A percentile compares a stretch with the other conserved stretches of the same genome.
phyloP scores from a whole-genome alignment of 2,329 filamentous ascomycete genomes.

The Talaromyces marneffei region DNA sequence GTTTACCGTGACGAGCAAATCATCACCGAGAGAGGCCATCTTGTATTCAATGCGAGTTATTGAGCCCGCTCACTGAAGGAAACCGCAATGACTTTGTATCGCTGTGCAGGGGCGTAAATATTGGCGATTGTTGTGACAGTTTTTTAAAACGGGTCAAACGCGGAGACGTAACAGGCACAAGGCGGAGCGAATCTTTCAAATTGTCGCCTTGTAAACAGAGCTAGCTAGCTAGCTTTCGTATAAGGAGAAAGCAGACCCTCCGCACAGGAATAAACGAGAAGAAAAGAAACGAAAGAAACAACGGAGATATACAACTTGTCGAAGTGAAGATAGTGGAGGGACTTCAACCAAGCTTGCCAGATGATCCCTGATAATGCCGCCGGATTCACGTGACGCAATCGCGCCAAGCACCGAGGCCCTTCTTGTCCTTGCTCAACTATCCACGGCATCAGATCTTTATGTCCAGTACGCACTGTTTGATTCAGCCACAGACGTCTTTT shows the following conservation, averaged over 20 bases:
- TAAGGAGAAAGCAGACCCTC: background rate
- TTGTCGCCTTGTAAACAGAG: background rate
- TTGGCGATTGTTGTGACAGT: background rate
- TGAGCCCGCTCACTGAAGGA: background rate
- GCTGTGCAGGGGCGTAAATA: background rate
- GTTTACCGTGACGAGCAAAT: constrained; percentile 92
- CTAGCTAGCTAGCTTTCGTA: background rate
- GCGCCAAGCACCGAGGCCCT: background rate
- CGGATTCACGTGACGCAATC: constrained; percentile 8
- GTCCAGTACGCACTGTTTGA: background rate
- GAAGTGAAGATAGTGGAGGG: background rate
- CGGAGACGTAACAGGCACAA: background rate
- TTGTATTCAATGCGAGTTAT: constrained; percentile 14
- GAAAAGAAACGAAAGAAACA: background rate
- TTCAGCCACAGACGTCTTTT: background rate
- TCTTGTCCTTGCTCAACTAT: background rate
- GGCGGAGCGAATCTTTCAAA: background rate
- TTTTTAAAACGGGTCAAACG: constrained; percentile 1
- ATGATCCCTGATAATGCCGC: background rate
- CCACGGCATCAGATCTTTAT: background rate
- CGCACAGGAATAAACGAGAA: background rate
- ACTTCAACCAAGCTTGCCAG: background rate
- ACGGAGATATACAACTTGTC: background rate
- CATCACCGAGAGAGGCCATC: constrained; percentile 96
- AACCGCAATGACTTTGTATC: background rate